These are phyloP conservation scores for Grammothele lineata DNA, from an alignment of 768 basidiomycete species.

Conservation along the genomic window DNA sequence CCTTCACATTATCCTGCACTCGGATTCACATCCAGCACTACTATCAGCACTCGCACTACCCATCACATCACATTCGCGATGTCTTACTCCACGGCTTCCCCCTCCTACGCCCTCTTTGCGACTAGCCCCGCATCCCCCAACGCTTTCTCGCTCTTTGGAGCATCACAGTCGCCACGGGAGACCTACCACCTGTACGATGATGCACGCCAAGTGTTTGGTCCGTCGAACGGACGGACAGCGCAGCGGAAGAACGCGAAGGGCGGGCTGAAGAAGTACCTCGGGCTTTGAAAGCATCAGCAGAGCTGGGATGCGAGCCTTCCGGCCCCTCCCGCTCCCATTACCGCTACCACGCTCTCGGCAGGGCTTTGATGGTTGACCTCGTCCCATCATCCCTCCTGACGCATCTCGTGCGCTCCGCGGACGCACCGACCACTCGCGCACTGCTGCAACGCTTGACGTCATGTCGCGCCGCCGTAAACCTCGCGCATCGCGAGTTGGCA, in stretches of 20 bases:
- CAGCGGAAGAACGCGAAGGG: conserved; percentile 2
- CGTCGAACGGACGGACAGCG: conserved; percentile 8
- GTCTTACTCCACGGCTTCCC: neutral
- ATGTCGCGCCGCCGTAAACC: no score
- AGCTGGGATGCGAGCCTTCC: neutral
- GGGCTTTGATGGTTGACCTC: no score
- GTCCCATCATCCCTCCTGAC: no score
- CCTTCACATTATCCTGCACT: no score
- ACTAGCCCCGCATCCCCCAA: conserved; percentile 12
- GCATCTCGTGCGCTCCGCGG: no score
- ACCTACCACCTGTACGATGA: conserved; percentile 18
- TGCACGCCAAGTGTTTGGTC: conserved; percentile 16
- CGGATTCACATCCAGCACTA: neutral
- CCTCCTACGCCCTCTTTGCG: conserved; percentile 10
- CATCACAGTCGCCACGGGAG: conserved; percentile 18
- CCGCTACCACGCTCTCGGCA: no score
- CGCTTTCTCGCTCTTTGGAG: conserved; percentile 14
- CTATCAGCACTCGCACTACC: neutral
- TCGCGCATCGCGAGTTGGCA: no score
- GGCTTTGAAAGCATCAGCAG: conserved; percentile 6
- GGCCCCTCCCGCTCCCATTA: neutral
- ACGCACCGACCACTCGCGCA: no score
- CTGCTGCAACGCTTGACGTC: no score
- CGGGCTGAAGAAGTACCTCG: conserved; percentile 18
- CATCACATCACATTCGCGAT: neutral